A percentile compares a stretch with the other conserved stretches of the same genome.
Conservation (phyloP, 2,329 filamentous ascomycete genomes). For the Phoma sp. region DNA sequence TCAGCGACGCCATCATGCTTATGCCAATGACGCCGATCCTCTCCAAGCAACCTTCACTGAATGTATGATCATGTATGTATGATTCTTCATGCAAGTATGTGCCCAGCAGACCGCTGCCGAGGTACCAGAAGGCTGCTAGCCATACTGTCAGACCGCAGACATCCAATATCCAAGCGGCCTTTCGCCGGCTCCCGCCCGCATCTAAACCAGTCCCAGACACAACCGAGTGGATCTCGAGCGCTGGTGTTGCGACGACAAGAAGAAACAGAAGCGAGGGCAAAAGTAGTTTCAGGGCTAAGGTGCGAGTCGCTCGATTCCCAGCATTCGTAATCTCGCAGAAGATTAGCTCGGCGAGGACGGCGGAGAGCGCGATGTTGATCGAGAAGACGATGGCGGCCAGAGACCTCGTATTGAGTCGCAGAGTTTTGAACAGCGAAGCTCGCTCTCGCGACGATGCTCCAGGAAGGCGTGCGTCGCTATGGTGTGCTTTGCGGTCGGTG, state of each 20-base stretch:
- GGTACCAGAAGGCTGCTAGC: constrained; percentile 77
- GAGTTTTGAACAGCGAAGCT: constrained; percentile 45
- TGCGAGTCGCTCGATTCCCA: constrained; percentile 70
- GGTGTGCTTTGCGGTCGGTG: constrained; percentile 63
- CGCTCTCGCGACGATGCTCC: constrained; percentile 33
- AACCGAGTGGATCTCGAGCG: constrained; percentile 76
- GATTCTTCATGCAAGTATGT: constrained; percentile 56
- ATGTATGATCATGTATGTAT: constrained; percentile 51
- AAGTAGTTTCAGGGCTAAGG: constrained; percentile 70
- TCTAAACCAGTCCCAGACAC: constrained; percentile 64
- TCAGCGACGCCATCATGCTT: constrained; percentile 83
- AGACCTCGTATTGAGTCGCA: constrained; percentile 43
- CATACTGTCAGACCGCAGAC: constrained; percentile 67
- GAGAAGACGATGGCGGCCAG: constrained; percentile 72
- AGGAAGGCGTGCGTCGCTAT: constrained; percentile 67
- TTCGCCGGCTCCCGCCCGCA: constrained; percentile 64
- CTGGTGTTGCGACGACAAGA: constrained; percentile 76
- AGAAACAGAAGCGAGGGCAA: constrained; percentile 74
- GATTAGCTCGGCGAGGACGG: constrained; percentile 79
- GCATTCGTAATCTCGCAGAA: constrained; percentile 83
- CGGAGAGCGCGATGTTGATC: constrained; percentile 75
- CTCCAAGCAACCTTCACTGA: constrained; percentile 64
- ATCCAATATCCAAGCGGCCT: constrained; percentile 70
- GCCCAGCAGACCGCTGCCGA: constrained; percentile 68
- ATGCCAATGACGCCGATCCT: constrained; percentile 85